Evolutionary conservation across 495 filamentous ascomycete species (phyloP).

Genomic region (Rhizodiscina lignyota): DNA sequence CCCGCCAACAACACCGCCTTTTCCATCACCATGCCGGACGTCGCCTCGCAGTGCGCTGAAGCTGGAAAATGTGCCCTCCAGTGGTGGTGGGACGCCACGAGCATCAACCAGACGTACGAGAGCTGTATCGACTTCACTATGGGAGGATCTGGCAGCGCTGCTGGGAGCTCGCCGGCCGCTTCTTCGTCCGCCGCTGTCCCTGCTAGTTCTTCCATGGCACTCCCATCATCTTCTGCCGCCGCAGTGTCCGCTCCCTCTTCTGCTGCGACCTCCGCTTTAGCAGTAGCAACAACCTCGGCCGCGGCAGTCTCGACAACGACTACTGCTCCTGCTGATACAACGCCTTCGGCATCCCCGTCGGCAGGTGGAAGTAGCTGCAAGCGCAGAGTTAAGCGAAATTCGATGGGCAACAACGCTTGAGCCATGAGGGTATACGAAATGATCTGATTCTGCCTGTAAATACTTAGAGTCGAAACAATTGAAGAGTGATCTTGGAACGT

Average conservation of each 20-base stretch:
- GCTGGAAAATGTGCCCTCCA: constrained; percentile 53
- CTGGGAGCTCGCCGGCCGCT: constrained; percentile 19
- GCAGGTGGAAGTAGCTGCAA: no score
- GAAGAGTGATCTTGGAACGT: no score
- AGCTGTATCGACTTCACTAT: constrained; percentile 55
- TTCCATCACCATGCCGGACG: constrained; percentile 44
- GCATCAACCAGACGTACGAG: constrained; percentile 57
- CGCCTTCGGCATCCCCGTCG: no score
- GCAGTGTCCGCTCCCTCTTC: constrained; percentile 4
- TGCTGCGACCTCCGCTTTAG: constrained; percentile 1
- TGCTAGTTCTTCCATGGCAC: constrained; percentile 3
- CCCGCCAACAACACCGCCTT: constrained; percentile 45
- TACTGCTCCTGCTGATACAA: no score
- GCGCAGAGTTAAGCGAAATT: no score
- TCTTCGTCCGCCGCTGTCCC: constrained; percentile 19
- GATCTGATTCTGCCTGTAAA: no score
- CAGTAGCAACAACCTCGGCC: no score
- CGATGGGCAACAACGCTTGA: no score
- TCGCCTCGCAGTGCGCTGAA: constrained; percentile 37
- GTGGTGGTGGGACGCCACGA: constrained; percentile 51
- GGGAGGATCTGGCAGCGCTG: no score
- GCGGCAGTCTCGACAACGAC: no score
- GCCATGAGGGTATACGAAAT: no score
- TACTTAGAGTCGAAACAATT: no score
- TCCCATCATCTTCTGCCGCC: neutral